phyloP scores from a whole-genome alignment of 805 yeast genomes.

The Saccharomycopsis oosterbeekiorum region DNA sequence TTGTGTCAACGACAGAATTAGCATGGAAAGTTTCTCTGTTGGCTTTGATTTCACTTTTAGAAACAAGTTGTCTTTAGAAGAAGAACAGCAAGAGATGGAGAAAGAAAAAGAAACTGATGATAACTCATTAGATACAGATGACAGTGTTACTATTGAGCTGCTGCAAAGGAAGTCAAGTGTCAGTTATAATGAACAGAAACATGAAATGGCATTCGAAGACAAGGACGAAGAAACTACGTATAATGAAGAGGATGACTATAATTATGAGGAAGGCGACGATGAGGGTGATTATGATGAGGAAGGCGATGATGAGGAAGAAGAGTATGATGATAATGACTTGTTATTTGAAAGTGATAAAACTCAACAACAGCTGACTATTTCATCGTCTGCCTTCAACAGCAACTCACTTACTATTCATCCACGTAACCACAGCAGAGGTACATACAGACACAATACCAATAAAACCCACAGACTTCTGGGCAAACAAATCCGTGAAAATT shows the following conservation, averaged over 20 bases:
- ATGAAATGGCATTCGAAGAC: not conserved
- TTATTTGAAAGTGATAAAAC: not conserved
- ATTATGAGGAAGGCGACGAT: not conserved
- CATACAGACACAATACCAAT: not conserved
- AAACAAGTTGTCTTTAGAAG: slow-evolving; percentile 9
- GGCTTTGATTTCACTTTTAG: slow-evolving; percentile 60
- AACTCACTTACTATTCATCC: not conserved
- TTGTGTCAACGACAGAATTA: slow-evolving; percentile 37
- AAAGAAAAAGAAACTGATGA: not conserved
- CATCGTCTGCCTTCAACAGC: not conserved
- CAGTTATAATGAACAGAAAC: not conserved
- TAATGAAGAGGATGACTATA: not conserved
- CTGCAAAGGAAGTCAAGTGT: not conserved
- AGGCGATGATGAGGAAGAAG: not conserved
- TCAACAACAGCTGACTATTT: not conserved
- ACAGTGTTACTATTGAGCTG: not conserved
- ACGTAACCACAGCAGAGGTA: not conserved
- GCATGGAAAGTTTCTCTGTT: slow-evolving; percentile 41
- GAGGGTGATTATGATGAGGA: not conserved
- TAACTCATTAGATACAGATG: not conserved
- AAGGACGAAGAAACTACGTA: not conserved
- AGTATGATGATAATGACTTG: not conserved
- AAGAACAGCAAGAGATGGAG: not conserved
- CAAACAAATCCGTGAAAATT: not conserved
- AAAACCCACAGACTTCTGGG: not conserved